Evolutionary conservation across 768 basidiomycete genomes (phyloP), one percentile per base, ranked within the genome.

Genomic region (Psilocybe azurescens): DNA sequence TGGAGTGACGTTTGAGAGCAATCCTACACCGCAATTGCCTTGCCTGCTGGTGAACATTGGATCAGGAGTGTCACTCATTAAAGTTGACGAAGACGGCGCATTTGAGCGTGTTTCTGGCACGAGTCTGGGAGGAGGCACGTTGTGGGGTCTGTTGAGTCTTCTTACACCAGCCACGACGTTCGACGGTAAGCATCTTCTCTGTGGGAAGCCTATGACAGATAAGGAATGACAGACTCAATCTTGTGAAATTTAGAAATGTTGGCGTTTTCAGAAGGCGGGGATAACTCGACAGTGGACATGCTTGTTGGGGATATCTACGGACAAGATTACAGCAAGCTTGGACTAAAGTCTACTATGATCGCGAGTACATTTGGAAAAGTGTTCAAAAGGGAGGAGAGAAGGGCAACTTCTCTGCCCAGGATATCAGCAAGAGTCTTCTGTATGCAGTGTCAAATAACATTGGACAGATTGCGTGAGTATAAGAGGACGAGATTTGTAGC

Each of bases 361-460:
- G 97, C 97, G 10, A 97, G 95, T 65, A 94, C 95, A 24, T 99
- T 99, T 76, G 97, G 97, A 13, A 99, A 99, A 72, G 97, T 99
- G 41, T 99, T 99, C 80, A 91, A 91, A 94, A 95, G 77, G 87
- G 89, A 11, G 87, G 87, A 54, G 82, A 88, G 76, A 95, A 91
- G 77, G 82, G 83, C 67, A 85, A 79, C 53, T 97, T 97, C 76
- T 87, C 83, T 20, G 85, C 95, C 3, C 94, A 98, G 77, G 97
- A 99, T 71, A 95, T 99, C 72, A 94, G 93, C 74, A 89, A 89
- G 74, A 95, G 94, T 76, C 78, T 99, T 73, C 82, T 99, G 33
- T 99, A 98, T 74, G 97, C 96, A 14, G 86, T 99, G 63, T 96
- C 94, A 69, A 99, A 99, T 78, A 99, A 99, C 75, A 99, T 99